These are phyloP conservation scores for Telfairia occidentalis DNA, from an alignment of 331 rosid genomes.

Conservation along the genomic window DNA sequence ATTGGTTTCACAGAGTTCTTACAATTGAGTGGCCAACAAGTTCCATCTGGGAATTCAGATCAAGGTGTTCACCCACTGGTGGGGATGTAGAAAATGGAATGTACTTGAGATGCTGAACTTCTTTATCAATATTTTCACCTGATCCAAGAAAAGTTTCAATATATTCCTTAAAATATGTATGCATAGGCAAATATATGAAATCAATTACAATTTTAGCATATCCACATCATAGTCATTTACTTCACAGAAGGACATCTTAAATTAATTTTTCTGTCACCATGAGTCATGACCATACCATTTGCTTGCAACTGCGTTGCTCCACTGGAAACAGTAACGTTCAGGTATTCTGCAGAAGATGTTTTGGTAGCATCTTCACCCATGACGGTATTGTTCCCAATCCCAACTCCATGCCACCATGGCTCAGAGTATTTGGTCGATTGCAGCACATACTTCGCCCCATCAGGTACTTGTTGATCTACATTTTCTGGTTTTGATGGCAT, in stretches of 20 bases:
- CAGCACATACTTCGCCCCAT: conserved; percentile 25
- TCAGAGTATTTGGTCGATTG: conserved; percentile 33
- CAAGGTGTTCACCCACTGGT: conserved; percentile 35
- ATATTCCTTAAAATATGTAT: background rate
- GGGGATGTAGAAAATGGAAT: conserved; percentile 25
- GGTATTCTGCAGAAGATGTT: conserved; percentile 30
- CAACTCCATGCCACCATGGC: conserved; percentile 57
- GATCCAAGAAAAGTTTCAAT: background rate
- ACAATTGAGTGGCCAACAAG: conserved; percentile 64
- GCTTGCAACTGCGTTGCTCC: conserved; percentile 20
- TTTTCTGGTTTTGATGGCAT: conserved; percentile 62
- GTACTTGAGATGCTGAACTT: conserved; percentile 25
- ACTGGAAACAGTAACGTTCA: conserved; percentile 27
- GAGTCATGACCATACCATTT: conserved; percentile 21
- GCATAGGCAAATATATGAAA: background rate
- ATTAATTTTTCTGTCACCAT: conserved; percentile 19
- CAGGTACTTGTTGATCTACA: conserved; percentile 27
- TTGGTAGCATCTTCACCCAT: conserved; percentile 18
- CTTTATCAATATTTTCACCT: conserved; percentile 22
- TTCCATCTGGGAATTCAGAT: conserved; percentile 43
- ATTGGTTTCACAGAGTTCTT: conserved; percentile 22
- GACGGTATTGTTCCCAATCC: conserved; percentile 27
- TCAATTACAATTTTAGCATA: background rate
- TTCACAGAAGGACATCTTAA: conserved; percentile 9
- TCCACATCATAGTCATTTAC: background rate